These are phyloP conservation scores for Fibroporia radiculosa DNA, from an alignment of 768 basidiomycete species.

Conservation along the genomic window DNA sequence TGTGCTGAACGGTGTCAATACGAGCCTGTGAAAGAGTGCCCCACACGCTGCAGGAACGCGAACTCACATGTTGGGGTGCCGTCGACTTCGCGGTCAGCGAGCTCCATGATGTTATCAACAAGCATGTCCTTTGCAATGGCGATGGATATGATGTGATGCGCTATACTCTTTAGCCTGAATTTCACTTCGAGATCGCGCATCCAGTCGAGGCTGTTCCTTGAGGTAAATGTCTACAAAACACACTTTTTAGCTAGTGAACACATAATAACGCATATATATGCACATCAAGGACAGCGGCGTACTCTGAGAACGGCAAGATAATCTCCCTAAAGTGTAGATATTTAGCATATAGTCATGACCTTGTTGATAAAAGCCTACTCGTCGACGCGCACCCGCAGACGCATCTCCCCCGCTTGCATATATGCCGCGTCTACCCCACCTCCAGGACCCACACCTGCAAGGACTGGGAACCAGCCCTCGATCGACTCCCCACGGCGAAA, in stretches of 20 bases:
- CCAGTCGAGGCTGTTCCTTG: conserved; percentile 67
- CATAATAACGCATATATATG: conserved; percentile 10
- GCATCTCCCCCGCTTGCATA: conserved; percentile 73
- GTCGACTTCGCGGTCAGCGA: conserved; percentile 65
- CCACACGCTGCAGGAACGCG: background rate
- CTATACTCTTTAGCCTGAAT: conserved; percentile 55
- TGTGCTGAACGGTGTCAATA: conserved; percentile 43
- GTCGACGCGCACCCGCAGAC: conserved; percentile 63
- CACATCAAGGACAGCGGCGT: conserved; percentile 54
- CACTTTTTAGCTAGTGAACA: no score
- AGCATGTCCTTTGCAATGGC: conserved; percentile 61
- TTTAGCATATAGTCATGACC: conserved; percentile 8
- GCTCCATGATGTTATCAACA: conserved; percentile 60
- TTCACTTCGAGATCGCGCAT: conserved; percentile 63
- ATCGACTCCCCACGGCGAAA: conserved; percentile 67
- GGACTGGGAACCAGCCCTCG: conserved; percentile 83
- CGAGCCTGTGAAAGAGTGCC: background rate
- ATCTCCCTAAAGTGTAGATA: conserved; percentile 55
- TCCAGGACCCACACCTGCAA: conserved; percentile 36
- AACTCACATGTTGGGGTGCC: conserved; percentile 54
- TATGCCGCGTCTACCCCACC: conserved; percentile 64
- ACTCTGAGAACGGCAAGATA: conserved; percentile 61
- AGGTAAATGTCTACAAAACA: conserved; percentile 38
- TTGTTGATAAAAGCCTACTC: conserved; percentile 40
- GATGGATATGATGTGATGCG: conserved; percentile 56